phyloP scores from a whole-genome alignment of 1,139 yeast genomes.

The Tardiomyces depauwii region DNA sequence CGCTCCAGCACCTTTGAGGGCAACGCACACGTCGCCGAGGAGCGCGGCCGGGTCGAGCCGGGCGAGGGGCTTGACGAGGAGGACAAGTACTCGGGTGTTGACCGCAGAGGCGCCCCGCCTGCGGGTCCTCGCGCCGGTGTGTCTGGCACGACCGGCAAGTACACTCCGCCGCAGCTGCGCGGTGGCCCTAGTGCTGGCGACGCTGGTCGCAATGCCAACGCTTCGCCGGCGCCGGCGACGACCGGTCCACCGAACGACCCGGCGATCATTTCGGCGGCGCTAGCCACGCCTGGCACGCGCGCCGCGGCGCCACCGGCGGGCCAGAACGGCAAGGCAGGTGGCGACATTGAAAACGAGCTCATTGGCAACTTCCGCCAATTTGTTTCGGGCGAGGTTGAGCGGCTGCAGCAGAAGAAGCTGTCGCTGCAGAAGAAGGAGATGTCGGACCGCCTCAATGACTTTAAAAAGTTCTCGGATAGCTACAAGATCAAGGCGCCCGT shows the following conservation, averaged over 20 bases:
- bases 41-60: slow-evolving; percentile 67
- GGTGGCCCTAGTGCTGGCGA: too few relatives aligned
- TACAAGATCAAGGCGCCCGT: slow-evolving; percentile 48
- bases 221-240: slow-evolving; percentile 20
- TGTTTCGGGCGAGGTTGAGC: slow-evolving; percentile 23
- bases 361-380: slow-evolving; percentile 26
- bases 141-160: slow-evolving; percentile 26
- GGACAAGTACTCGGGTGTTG: slow-evolving; percentile 91
- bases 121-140: background rate
- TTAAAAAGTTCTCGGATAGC: slow-evolving; percentile 71
- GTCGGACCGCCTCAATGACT: slow-evolving; percentile 44
- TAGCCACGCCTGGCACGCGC: slow-evolving; percentile 6
- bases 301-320: slow-evolving; percentile 1
- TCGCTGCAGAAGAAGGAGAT: slow-evolving; percentile 33
- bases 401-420: slow-evolving; percentile 21
- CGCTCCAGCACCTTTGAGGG: slow-evolving; percentile 43
- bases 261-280: slow-evolving; percentile 49
- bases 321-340: slow-evolving; percentile 2
- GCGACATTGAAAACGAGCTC: slow-evolving; percentile 20
- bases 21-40: slow-evolving; percentile 80
- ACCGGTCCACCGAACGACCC: slow-evolving; percentile 40
- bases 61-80: slow-evolving; percentile 91
- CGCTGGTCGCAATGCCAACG: too few relatives aligned
- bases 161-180: slow-evolving; percentile 57
- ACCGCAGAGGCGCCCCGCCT: slow-evolving; percentile 19